phyloP scores from a whole-genome alignment of 2,329 filamentous ascomycete species.

The Arthrobotrys sphaeroides region DNA sequence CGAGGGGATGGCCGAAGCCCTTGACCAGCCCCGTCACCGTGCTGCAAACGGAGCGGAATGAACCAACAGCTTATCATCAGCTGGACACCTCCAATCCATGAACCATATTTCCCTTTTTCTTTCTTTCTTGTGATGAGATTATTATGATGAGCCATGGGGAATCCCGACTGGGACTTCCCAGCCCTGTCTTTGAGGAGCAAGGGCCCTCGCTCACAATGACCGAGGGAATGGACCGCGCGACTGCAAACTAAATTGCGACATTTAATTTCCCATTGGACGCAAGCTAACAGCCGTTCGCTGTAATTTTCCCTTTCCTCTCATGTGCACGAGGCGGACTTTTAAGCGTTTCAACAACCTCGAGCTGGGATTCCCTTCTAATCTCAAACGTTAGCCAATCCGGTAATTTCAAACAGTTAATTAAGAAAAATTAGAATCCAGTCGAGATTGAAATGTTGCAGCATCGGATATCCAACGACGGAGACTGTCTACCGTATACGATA shows the following conservation, averaged over 20 bases:
- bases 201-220: constrained; percentile 29
- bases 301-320: constrained; percentile 18
- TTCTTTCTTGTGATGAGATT: constrained; percentile 15
- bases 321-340: constrained; percentile 25
- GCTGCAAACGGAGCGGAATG: background rate
- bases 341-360: constrained; percentile 31
- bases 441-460: background rate
- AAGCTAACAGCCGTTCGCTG: constrained; percentile 18
- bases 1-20: constrained; percentile 26
- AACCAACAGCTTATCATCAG: background rate
- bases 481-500: background rate
- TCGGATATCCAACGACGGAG: background rate
- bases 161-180: constrained; percentile 25
- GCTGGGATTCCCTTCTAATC: constrained; percentile 18
- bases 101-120: too few species aligned
- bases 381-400: constrained; percentile 24
- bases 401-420: constrained; percentile 8
- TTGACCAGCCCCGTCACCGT: background rate
- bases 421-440: background rate
- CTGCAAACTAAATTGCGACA: constrained; percentile 51
- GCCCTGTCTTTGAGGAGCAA: constrained; percentile 30
- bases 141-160: constrained; percentile 3
- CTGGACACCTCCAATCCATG: constrained; percentile 11
- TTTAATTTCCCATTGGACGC: constrained; percentile 54
- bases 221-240: constrained; percentile 21